These are phyloP conservation scores for Elsinoe arachidis DNA, from an alignment of 2,329 filamentous ascomycete genomes.

Conservation along the genomic window DNA sequence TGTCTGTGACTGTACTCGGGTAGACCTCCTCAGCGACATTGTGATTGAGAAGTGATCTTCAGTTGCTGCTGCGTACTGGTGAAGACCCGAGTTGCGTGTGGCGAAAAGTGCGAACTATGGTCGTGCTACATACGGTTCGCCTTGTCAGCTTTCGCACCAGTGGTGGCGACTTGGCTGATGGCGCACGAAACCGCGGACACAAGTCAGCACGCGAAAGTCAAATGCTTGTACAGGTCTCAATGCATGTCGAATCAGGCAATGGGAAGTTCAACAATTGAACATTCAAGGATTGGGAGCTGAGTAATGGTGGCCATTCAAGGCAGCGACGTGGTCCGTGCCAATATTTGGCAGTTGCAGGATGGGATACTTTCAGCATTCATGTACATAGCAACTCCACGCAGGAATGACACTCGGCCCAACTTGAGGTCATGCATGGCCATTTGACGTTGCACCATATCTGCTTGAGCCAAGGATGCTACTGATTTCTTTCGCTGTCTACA, in stretches of 20 bases:
- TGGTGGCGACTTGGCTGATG: too few relatives aligned
- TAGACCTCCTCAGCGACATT: constrained; percentile 48
- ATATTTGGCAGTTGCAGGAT: neutral
- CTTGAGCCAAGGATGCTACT: neutral
- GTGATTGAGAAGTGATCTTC: constrained; percentile 14
- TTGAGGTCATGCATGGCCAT: too few relatives aligned
- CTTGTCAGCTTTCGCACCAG: too few relatives aligned
- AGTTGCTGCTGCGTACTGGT: neutral
- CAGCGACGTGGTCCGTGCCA: neutral
- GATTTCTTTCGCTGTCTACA: constrained; percentile 3
- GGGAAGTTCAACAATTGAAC: too few relatives aligned
- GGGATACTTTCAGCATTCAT: too few relatives aligned
- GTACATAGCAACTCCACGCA: neutral
- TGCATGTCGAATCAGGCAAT: too few relatives aligned
- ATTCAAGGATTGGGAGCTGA: neutral
- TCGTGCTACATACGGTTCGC: neutral
- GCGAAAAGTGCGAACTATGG: neutral
- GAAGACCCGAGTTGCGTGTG: neutral
- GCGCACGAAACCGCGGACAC: too few relatives aligned
- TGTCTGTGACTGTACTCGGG: constrained; percentile 31
- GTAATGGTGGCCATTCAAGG: neutral
- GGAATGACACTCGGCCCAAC: too few relatives aligned
- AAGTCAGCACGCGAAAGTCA: too few relatives aligned
- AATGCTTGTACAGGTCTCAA: too few relatives aligned
- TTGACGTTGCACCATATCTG: too few relatives aligned